A percentile compares a stretch with the other conserved stretches of the same genome.
These are phyloP conservation scores for Eucalyptus microcorys DNA, from an alignment of 345 rosid genomes.

Conservation along the genomic window DNA sequence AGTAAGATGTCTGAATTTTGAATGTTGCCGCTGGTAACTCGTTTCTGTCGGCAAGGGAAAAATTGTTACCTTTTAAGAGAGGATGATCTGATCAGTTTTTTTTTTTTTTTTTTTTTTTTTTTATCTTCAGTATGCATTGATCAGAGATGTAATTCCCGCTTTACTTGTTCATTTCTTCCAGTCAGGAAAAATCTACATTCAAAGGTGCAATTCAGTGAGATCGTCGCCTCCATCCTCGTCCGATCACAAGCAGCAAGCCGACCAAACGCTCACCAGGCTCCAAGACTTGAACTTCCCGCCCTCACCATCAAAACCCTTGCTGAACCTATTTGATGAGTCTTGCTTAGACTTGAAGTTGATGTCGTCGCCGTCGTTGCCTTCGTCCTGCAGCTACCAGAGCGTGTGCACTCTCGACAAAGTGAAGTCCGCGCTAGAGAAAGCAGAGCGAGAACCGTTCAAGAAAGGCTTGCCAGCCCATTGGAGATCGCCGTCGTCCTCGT, in stretches of 20 bases:
- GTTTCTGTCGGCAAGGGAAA: not conserved
- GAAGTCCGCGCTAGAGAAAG: constrained; percentile 67
- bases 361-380: constrained; percentile 1
- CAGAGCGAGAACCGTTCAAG: constrained; percentile 27
- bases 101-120: not conserved
- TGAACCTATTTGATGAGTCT: constrained; percentile 25
- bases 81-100: not conserved
- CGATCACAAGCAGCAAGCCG: not conserved
- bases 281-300: constrained; percentile 45
- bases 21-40: not conserved
- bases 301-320: constrained; percentile 7
- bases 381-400: constrained; percentile 37
- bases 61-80: not conserved
- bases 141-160: not conserved
- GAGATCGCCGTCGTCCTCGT: constrained; percentile 5
- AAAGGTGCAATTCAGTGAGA: constrained; percentile 41
- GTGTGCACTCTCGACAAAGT: constrained; percentile 93
- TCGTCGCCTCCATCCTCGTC: constrained; percentile 6
- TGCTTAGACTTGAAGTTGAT: constrained; percentile 33
- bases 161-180: constrained; percentile 9
- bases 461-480: constrained; percentile 26
- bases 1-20: not conserved
- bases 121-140: not conserved
- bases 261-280: not conserved
- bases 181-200: constrained; percentile 85